Conservation (phyloP, 306 rosid species). For the Cucumis melo region DNA sequence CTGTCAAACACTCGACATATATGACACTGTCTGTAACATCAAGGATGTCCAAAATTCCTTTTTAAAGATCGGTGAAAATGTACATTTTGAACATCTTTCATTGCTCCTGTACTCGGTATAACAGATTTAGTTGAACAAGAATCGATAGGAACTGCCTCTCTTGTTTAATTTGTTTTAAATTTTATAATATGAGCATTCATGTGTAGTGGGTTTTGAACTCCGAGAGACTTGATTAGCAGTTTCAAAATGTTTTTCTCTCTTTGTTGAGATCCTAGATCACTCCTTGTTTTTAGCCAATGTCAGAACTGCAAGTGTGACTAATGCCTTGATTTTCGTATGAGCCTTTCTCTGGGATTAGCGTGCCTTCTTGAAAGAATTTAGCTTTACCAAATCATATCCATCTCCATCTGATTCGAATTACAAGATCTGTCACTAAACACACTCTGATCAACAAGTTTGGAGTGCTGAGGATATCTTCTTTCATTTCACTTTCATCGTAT, state of each 20-base stretch:
- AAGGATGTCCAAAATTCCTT: not conserved
- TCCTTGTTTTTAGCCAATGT: not conserved
- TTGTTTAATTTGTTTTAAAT: not conserved
- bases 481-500: not conserved
- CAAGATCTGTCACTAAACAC: not conserved
- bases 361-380: not conserved
- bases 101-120: not conserved
- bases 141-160: not conserved
- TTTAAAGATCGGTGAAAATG: not conserved
- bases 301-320: not conserved
- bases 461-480: not conserved
- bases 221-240: not conserved
- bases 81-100: not conserved
- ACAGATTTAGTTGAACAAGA: not conserved
- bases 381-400: not conserved
- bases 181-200: not conserved
- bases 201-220: not conserved
- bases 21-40: not conserved
- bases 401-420: not conserved
- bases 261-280: not conserved
- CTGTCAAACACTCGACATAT: not conserved
- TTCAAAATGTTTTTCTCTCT: not conserved
- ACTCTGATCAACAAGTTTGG: not conserved
- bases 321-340: not conserved
- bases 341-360: not conserved